Evolutionary conservation across 176 grass and related monocot species (phyloP), one percentile per base, ranked within the genome.

Genomic region (Ananas comosus): DNA sequence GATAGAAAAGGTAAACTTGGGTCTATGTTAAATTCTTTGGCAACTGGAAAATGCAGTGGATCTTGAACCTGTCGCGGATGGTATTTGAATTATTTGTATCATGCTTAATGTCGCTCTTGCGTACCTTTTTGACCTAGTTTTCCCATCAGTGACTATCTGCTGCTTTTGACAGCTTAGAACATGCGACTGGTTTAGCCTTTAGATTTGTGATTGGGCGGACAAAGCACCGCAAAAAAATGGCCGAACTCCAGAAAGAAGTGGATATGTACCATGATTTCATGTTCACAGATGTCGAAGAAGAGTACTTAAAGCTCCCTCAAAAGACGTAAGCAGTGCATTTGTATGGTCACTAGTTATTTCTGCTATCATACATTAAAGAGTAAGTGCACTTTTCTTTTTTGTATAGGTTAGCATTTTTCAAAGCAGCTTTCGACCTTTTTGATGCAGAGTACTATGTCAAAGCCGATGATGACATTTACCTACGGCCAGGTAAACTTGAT

Each of bases 361-460:
- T 63, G 16, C 27, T 79, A 19, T 70, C 53, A 64, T 33, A 12
- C 29, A 59, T 17, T 47, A 10, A 54, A 48, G 48, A 12, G 25
- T 13, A 64, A 48, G 64, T 51, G 51, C 49, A 48, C 64, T 75
- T 50, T 22, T 13, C 17, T 88, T 70, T 48, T 61, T 58, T 72
- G 74, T 48, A 50, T 82, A 99, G 94, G 82, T 88, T 99, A 82
- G 86, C 84, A 73, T 99, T 80, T 87, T 99, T 99, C 77, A 92
- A 90, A 90, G 89, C 89, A 88, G 87, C 87, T 78, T 99, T 90
- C 71, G 72, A 90, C 70, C 88, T 99, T 70, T 99, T 93, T 29
- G 80, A 93, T 1, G 94, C 94, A 51, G 94, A 99, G 57, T 99
- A 85, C 66, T 99, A 99, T 67, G 82, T 90, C 63, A 99, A 99